A percentile compares a stretch with the other conserved stretches of the same genome.
Evolutionary conservation across 2,329 filamentous ascomycete genomes (phyloP).

Genomic region (Ceratocystis huliohia): DNA sequence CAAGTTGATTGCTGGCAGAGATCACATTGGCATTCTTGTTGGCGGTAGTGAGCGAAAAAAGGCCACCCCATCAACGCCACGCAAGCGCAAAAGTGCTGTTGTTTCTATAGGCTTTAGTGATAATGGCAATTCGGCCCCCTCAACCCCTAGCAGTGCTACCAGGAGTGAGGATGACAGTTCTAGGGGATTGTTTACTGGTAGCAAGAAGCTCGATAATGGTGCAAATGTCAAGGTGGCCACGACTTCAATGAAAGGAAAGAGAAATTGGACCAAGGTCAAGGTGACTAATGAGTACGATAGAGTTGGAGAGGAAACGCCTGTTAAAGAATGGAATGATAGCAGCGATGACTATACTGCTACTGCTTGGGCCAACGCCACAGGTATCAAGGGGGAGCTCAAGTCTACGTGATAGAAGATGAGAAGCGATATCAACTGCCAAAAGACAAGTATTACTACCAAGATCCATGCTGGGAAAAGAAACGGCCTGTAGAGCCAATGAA

Average conservation of each 20-base stretch:
- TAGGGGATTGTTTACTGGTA: background rate
- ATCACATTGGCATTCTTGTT: background rate
- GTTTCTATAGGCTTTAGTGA: background rate
- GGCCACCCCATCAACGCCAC: background rate
- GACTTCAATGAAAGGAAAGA: background rate
- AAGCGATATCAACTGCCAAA: background rate
- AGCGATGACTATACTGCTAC: background rate
- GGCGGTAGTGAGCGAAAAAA: background rate
- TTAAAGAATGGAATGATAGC: background rate
- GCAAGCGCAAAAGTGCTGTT: background rate
- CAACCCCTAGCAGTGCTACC: too few species aligned
- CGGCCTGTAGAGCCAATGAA: constrained; percentile 6
- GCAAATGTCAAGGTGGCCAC: background rate
- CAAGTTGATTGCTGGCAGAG: background rate
- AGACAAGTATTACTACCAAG: background rate
- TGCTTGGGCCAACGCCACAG: background rate
- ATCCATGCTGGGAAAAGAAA: background rate
- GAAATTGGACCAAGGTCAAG: background rate
- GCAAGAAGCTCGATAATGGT: background rate
- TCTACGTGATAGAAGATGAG: background rate
- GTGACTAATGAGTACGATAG: background rate
- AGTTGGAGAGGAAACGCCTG: background rate
- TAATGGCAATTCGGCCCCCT: background rate
- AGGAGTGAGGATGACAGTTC: too few species aligned
- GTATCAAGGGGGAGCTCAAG: background rate